A percentile compares a stretch with the other conserved stretches of the same genome.
These are phyloP conservation scores for Hypoxylon sp. DNA, from an alignment of 2,329 filamentous ascomycete genomes.

Conservation along the genomic window DNA sequence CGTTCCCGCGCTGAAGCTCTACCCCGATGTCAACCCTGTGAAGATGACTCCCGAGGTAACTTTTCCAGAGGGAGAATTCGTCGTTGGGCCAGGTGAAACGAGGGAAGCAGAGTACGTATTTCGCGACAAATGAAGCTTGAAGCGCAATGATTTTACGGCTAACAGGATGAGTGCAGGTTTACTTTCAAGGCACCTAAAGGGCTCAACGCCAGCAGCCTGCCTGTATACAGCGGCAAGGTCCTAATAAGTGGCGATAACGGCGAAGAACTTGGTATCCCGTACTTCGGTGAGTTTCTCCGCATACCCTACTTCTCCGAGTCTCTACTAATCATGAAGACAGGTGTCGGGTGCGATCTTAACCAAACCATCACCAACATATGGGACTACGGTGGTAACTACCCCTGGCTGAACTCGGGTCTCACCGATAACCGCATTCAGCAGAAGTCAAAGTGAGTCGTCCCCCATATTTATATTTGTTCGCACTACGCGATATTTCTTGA, in stretches of 20 bases:
- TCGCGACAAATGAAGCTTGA: background rate
- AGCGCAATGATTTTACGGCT: background rate
- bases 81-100: constrained; percentile 39
- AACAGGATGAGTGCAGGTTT: constrained; percentile 25
- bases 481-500: background rate
- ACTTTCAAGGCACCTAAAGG: constrained; percentile 46
- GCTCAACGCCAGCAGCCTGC: constrained; percentile 51
- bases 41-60: constrained; percentile 39
- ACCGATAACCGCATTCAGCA: constrained; percentile 17
- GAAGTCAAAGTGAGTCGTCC: constrained; percentile 43
- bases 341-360: constrained; percentile 41
- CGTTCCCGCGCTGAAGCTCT: constrained; percentile 36
- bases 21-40: constrained; percentile 34
- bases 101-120: constrained; percentile 40
- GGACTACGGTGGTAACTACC: constrained; percentile 38
- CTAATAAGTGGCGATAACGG: constrained; percentile 54
- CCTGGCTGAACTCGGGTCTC: constrained; percentile 37
- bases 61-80: constrained; percentile 34
- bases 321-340: constrained; percentile 28
- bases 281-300: constrained; percentile 48
- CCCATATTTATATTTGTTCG: background rate
- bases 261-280: constrained; percentile 55
- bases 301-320: background rate
- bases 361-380: constrained; percentile 40
- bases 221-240: constrained; percentile 56